Base-by-base conservation (phyloP, 768 basidiomycete species). In the Tubosaeta brunneosetosa region DNA sequence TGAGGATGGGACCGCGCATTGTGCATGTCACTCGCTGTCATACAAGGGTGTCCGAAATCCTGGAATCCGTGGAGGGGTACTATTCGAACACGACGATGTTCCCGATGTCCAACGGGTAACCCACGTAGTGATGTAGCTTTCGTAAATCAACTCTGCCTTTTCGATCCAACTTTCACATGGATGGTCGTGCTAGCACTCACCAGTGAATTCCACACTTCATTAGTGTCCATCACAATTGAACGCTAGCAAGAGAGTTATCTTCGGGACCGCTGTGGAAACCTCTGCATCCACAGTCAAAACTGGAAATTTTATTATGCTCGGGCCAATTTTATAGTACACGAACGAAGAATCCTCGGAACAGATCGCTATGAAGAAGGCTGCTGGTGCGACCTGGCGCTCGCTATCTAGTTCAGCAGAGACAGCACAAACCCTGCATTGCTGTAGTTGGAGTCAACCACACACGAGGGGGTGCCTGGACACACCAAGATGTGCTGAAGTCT, bases 281-380 rank as follows among this genome's bases (percentile, higher is more conserved):
- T 22, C 22, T 22, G 34, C 31, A 3, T 45, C 49, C 22, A 13
- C 41, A 12, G 7, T 47, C 59, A 87, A 42, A 22, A 86, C 70
- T 11, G 78, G 73, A 25, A 86, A 88, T 60, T 91, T 91, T 55
- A 84, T 81, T 31, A 91, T 86, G 50, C 88, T 89, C 46, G 77
- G 75, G 62, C 84, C 85, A 53, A 91, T 75, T 61, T 88, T 88
- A 70, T 91, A 91, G 67, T 91, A 91, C 47, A 91, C 89, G 43
- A 86, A 84, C n/a, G n/a, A n/a, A n/a, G n/a, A n/a, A n/a, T n/a
- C n/a, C n/a, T 86, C 82, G 0, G 84, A 79, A 41, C 82, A 83
- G 51, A 91, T 85, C 13, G 84, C 89, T 31, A 91, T 66, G 60
- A 80, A 85, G 44, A 90, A 67, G 49, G 80, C 74, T 36, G 73